These are phyloP conservation scores for Veloboletus limbatus DNA, from an alignment of 1,284 basidiomycete species.

Conservation along the genomic window DNA sequence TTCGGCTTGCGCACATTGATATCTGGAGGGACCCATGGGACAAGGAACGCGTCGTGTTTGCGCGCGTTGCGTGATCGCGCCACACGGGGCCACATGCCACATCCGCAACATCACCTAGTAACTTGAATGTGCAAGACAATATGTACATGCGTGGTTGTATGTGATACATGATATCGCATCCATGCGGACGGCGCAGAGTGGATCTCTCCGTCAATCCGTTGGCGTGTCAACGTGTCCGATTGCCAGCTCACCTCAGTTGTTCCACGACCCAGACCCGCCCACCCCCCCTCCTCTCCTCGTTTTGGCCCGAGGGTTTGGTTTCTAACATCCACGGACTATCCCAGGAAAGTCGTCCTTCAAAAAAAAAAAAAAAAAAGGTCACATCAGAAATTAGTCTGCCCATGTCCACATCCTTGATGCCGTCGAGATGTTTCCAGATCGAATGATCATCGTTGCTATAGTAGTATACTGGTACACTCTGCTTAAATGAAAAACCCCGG, in stretches of 20 bases:
- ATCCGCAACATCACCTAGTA: slow-evolving; percentile 15
- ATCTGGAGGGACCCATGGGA: slow-evolving; percentile 81
- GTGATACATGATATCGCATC: not conserved
- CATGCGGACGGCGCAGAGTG: too few relatives aligned
- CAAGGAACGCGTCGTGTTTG: slow-evolving; percentile 62
- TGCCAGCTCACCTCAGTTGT: slow-evolving; percentile 16
- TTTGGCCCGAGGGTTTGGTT: slow-evolving; percentile 11
- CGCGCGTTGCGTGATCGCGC: slow-evolving; percentile 34
- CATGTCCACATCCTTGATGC: not conserved
- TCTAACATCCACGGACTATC: slow-evolving; percentile 3
- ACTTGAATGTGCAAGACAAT: slow-evolving; percentile 9
- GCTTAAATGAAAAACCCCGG: not conserved
- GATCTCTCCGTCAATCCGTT: not conserved
- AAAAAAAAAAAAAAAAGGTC: too few relatives aligned
- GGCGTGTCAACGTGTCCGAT: not conserved
- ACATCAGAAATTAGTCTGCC: too few relatives aligned
- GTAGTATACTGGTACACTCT: not conserved
- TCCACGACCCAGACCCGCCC: not conserved
- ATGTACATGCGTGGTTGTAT: too few relatives aligned
- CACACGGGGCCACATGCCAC: too few relatives aligned
- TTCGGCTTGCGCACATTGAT: slow-evolving; percentile 56
- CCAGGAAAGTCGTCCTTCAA: slow-evolving; percentile 5
- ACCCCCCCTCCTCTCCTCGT: not conserved
- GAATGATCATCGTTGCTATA: slow-evolving; percentile 5
- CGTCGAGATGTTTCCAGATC: slow-evolving; percentile 1